These are phyloP conservation scores for Daldinia decipiens DNA, from an alignment of 495 filamentous ascomycete species.

Conservation along the genomic window DNA sequence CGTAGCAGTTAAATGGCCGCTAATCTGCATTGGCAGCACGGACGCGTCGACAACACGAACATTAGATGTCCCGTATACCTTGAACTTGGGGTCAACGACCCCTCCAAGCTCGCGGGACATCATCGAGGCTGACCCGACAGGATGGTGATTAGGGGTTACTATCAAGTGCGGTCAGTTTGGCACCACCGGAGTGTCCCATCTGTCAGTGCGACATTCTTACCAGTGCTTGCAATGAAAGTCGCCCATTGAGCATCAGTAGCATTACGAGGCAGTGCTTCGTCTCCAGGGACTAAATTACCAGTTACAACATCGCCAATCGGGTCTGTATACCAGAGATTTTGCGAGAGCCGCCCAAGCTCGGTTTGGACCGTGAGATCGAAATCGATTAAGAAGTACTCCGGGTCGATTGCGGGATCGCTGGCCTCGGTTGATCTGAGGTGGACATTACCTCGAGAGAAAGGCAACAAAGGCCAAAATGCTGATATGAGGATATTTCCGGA, in stretches of 20 bases:
- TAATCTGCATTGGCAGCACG: conserved; percentile 59
- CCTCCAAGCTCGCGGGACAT: conserved; percentile 53
- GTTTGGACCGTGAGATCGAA: conserved; percentile 49
- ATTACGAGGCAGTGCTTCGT: conserved; percentile 37
- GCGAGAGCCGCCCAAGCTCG: conserved; percentile 37
- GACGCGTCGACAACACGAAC: conserved; percentile 65
- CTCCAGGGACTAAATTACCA: conserved; percentile 25
- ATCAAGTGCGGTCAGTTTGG: conserved; percentile 6
- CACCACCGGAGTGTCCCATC: neutral
- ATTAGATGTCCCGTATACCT: conserved; percentile 63
- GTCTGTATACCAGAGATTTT: conserved; percentile 44
- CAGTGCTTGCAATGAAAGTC: conserved; percentile 30
- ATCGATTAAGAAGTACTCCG: conserved; percentile 48
- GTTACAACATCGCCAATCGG: conserved; percentile 36
- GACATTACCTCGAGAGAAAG: conserved; percentile 58
- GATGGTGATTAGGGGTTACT: conserved; percentile 47
- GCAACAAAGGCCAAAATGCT: conserved; percentile 57
- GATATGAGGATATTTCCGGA: conserved; percentile 40
- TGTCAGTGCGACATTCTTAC: conserved; percentile 18
- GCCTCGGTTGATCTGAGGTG: conserved; percentile 53
- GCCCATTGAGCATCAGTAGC: conserved; percentile 48
- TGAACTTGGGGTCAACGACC: conserved; percentile 62
- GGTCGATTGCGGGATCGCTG: conserved; percentile 49
- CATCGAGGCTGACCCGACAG: conserved; percentile 54
- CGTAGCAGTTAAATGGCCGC: conserved; percentile 58